Conservation (phyloP, 1,284 basidiomycete genomes). For the Omphalotus olearius region DNA sequence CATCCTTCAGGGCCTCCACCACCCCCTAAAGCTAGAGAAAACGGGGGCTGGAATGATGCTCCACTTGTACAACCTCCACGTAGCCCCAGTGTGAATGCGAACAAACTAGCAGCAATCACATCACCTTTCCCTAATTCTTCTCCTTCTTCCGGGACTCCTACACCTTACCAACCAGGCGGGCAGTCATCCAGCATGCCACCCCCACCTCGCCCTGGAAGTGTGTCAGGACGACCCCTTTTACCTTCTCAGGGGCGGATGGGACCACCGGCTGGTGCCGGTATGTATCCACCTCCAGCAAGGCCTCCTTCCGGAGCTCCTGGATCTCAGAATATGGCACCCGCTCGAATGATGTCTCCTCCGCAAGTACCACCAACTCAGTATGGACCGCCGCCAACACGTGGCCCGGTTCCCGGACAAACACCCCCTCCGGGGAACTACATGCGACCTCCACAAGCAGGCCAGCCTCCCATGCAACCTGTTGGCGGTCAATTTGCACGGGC, state of each 20-base stretch:
- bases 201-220: conserved; percentile 61
- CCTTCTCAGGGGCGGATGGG: conserved; percentile 35
- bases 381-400: conserved; percentile 32
- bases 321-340: conserved; percentile 27
- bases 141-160: conserved; percentile 39
- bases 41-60: conserved; percentile 91
- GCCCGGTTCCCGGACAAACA: conserved; percentile 30
- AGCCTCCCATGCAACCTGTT: conserved; percentile 17
- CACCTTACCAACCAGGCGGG: conserved; percentile 40
- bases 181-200: conserved; percentile 44
- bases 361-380: conserved; percentile 40
- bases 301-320: conserved; percentile 26
- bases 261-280: conserved; percentile 23
- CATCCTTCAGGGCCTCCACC: conserved; percentile 18
- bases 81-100: conserved; percentile 44
- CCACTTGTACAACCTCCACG: conserved; percentile 53
- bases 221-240: conserved; percentile 45
- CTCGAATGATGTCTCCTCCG: conserved; percentile 38
- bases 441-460: too few relatives aligned
- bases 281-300: conserved; percentile 28
- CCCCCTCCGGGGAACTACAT: conserved; percentile 19
- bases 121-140: conserved; percentile 85
- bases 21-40: conserved; percentile 56
- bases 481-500: conserved; percentile 18
- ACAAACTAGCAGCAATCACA: conserved; percentile 71